Base-by-base conservation (phyloP, 2,329 filamentous ascomycete genomes). In the Daldinia sp. region DNA sequence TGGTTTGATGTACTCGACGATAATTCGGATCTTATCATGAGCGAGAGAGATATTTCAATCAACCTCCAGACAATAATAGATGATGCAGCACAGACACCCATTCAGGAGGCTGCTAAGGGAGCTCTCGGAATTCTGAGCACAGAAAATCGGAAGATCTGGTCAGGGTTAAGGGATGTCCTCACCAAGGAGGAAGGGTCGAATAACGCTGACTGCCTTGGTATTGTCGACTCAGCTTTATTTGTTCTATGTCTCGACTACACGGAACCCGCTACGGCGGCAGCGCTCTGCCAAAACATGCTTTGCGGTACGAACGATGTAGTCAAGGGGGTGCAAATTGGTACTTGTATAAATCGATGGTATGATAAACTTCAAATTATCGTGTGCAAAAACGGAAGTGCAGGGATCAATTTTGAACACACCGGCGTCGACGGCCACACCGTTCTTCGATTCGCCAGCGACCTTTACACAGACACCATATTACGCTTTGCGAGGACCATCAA, bases 351-450 rank as follows among this genome's bases (percentile, higher is more conserved):
- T 80, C 87, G 96, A 69, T 99, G 96, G 96, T 99, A 99, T 77
- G 96, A 99, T 82, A 99, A 99, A 83, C 86, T 99, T 54, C 96
- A 99, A 78, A 98, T 99, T 70, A 98, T 99, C 61, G 96, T 99
- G 57, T 98, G 96, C 86, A 97, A 97, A 83, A 99, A 98, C 81
- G 96, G 96, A 64, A 97, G 93, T 77, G 96, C 96, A 0, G 96
- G 96, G 5, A 98, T 99, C 88, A 99, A 99, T 82, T 98, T 99
- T 76, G 96, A 99, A 80, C 96, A 99, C 77, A 99, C 96, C 0
- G 96, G 96, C 72, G 95, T 99, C 4, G 96, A 99, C 76, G 96
- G 96, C 0, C 96, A 99, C 78, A 99, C 96, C 0, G 96, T 99
- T 23, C 87, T 99, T 60, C 91, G 96, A 5, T 98, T 99, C 75